A percentile compares a stretch with the other conserved stretches of the same genome.
Conservation (phyloP, 768 basidiomycete species). For the Tricholoma sp. region DNA sequence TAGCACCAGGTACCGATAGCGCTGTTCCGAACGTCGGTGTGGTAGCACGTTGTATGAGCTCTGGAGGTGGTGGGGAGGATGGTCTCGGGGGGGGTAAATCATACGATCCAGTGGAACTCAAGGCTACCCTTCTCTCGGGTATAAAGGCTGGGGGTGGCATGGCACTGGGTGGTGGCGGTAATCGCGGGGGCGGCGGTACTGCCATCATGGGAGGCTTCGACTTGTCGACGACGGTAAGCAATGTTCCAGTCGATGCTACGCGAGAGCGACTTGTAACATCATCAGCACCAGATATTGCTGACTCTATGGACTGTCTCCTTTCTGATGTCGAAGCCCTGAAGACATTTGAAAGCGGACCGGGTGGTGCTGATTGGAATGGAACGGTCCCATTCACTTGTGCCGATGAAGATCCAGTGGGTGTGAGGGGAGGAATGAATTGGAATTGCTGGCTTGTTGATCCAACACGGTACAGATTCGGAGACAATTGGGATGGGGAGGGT, state of each 20-base stretch:
- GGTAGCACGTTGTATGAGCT: slow-evolving; percentile 88
- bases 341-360: slow-evolving; percentile 25
- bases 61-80: slow-evolving; percentile 87
- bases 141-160: slow-evolving; percentile 78
- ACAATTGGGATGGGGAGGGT: slow-evolving; percentile 21
- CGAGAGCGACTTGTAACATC: slow-evolving; percentile 43
- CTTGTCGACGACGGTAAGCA: slow-evolving; percentile 59
- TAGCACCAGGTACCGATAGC: slow-evolving; percentile 48
- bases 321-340: slow-evolving; percentile 59
- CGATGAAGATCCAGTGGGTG: slow-evolving; percentile 30
- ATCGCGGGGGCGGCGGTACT: slow-evolving; percentile 72
- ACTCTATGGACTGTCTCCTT: slow-evolving; percentile 69
- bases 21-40: slow-evolving; percentile 74
- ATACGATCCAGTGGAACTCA: slow-evolving; percentile 37
- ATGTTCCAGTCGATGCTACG: slow-evolving; percentile 49
- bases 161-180: slow-evolving; percentile 63
- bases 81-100: slow-evolving; percentile 81
- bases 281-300: slow-evolving; percentile 47
- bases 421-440: slow-evolving; percentile 59
- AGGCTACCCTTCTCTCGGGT: slow-evolving; percentile 57
- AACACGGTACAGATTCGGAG: slow-evolving; percentile 49
- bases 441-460: slow-evolving; percentile 51
- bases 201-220: slow-evolving; percentile 82
- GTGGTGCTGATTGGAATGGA: slow-evolving; percentile 33
- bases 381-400: slow-evolving; percentile 23